phyloP scores from a whole-genome alignment of 179 eudicot species.

The Vitellaria paradoxa region DNA sequence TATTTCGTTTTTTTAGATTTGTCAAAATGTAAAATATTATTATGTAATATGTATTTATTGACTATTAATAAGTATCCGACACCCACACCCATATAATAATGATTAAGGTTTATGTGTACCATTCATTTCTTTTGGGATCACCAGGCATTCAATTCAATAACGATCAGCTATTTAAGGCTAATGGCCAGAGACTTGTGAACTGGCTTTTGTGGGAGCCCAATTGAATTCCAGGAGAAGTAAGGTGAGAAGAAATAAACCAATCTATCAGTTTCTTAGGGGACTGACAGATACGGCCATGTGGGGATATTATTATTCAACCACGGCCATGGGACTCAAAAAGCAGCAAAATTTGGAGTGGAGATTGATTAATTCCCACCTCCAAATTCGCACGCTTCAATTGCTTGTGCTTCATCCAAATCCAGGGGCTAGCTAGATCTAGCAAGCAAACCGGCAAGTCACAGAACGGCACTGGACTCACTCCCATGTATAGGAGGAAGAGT shows the following conservation, averaged over 20 bases:
- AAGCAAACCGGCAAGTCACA: slow-evolving; percentile 33
- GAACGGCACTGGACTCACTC: slow-evolving; percentile 21
- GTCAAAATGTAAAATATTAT: no score
- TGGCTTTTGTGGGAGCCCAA: slow-evolving; percentile 8
- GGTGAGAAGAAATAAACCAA: not conserved
- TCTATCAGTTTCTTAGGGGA: slow-evolving; percentile 5
- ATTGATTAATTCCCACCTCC: not conserved
- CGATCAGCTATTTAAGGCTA: slow-evolving; percentile 11
- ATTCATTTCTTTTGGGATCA: not conserved
- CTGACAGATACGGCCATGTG: not conserved
- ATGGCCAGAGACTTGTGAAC: not conserved
- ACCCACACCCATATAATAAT: no score
- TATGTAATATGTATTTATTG: no score
- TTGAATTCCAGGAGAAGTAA: no score
- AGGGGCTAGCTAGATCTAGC: not conserved
- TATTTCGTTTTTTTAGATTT: no score
- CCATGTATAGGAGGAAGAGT: not conserved
- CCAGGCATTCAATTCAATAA: not conserved
- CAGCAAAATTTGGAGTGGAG: slow-evolving; percentile 8
- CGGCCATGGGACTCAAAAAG: not conserved
- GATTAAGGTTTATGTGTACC: no score
- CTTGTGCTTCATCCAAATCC: not conserved
- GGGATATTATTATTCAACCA: no score
- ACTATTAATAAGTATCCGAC: no score
- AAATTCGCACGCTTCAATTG: not conserved